Evolutionary conservation across 495 filamentous ascomycete genomes (phyloP), one percentile per base, ranked within the genome.

Genomic region (Podospora sp.): DNA sequence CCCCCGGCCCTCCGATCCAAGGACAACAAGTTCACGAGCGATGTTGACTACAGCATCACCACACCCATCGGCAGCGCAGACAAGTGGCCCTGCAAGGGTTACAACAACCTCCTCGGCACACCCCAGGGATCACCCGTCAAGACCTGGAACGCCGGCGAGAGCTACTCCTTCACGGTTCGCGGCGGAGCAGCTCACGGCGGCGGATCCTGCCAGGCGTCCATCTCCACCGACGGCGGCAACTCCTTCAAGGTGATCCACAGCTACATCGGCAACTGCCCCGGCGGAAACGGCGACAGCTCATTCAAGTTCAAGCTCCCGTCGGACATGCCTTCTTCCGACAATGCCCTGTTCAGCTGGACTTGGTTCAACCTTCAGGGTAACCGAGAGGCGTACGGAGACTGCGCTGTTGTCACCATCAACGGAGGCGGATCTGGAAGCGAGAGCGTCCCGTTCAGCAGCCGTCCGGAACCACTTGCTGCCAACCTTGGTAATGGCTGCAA

Each of bases 311-410:
- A 66, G 0, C 80, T 92, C 51, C 89, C 89, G 0, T 72, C 77
- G 6, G 80, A 81, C n/a, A 72, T 87, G n/a, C 80, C 80, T 1
- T 78, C 81, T 12, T 85, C 86, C 4, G 78, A 83, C 56, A 88
- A 86, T 12, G 85, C 87, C 0, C 81, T 89, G 8, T 81, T 97
- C 49, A 86, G 88, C 14, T 96, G 91, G 83, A 90, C 90, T n/a
- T 96, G 93, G 93, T 93, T 92, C 82, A 97, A 96, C 82, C 87
- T 88, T 56, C 70, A 92, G 51, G 92, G 92, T 50, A 91, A 93
- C 76, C 82, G 91, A 12, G 93, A 97, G 75, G 91, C 94, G 88
- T 96, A 96, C 81, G 94, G 93, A 92, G 91, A 94, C 82, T 97
- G 93, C 65, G 90, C 88, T 4, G 85, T 89, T 22, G 84, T 94